A percentile compares a stretch with the other conserved stretches of the same genome.
Conservation (phyloP, 305 asterid species). For the Fraxinus floribunda region DNA sequence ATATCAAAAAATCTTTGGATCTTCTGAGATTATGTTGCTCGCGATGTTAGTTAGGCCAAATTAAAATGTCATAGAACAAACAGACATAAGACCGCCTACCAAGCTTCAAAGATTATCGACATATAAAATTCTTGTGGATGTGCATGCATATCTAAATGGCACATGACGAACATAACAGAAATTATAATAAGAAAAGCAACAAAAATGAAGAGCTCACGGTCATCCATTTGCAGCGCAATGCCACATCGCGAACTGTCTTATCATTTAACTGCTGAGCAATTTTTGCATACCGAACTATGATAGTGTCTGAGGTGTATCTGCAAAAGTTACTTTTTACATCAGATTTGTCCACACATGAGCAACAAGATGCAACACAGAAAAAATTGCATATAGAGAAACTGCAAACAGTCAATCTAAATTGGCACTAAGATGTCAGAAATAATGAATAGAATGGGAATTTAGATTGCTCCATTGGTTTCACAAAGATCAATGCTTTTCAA, state of each 20-base stretch:
- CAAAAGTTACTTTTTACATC: not conserved
- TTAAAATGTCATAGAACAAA: not conserved
- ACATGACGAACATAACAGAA: not conserved
- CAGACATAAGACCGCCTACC: not conserved
- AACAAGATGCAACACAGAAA: not conserved
- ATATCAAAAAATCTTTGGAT: not conserved
- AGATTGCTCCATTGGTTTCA: not conserved
- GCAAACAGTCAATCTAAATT: not conserved
- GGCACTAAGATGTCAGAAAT: not conserved
- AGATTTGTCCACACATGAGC: not conserved
- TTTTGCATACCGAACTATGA: slow-evolving; percentile 25
- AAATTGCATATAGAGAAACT: not conserved
- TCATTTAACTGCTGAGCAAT: slow-evolving; percentile 22
- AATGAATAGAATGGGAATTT: not conserved
- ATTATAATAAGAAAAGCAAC: not conserved
- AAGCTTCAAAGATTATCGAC: not conserved
- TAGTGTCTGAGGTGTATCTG: slow-evolving; percentile 21
- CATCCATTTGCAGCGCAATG: slow-evolving; percentile 33
- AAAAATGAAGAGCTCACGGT: slow-evolving; percentile 9
- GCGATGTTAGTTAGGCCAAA: not conserved
- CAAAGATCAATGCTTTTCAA: not conserved
- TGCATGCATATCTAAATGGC: not conserved
- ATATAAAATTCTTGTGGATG: not conserved
- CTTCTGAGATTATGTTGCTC: not conserved
- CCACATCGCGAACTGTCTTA: slow-evolving; percentile 31